phyloP scores from a whole-genome alignment of 768 basidiomycete species.

The Exidia glandulosa region DNA sequence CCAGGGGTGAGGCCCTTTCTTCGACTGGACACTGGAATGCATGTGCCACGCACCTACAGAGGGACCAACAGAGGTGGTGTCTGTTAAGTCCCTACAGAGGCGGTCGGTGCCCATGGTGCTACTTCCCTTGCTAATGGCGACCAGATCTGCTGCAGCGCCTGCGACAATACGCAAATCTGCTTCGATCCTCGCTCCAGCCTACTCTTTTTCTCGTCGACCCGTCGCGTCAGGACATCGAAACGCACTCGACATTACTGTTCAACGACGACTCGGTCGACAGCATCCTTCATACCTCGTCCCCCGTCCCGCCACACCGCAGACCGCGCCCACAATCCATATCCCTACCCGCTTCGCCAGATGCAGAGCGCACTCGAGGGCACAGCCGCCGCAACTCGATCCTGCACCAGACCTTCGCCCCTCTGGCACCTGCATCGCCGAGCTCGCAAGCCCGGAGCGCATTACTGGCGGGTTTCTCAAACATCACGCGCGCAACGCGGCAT shows the following conservation, averaged over 20 bases:
- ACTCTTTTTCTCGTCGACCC: constrained; percentile 88
- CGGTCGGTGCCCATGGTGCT: too few species aligned
- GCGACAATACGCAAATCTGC: constrained; percentile 63
- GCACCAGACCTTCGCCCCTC: constrained; percentile 53
- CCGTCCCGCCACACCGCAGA: constrained; percentile 72
- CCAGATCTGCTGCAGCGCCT: constrained; percentile 75
- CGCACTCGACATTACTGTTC: constrained; percentile 77
- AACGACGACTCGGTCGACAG: constrained; percentile 81
- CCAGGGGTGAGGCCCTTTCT: too few species aligned
- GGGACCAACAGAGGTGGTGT: too few species aligned
- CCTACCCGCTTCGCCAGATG: constrained; percentile 10
- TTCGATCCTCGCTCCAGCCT: constrained; percentile 79
- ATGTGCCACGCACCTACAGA: too few species aligned
- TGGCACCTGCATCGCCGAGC: constrained; percentile 34
- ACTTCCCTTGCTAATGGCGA: neutral
- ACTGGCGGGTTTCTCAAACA: constrained; percentile 87
- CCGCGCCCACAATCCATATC: constrained; percentile 48
- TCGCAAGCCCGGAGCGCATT: constrained; percentile 73
- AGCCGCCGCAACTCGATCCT: constrained; percentile 63
- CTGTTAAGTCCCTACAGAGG: too few species aligned
- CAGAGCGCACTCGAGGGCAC: constrained; percentile 19
- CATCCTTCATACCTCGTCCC: constrained; percentile 74
- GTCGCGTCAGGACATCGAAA: constrained; percentile 82
- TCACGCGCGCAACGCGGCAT: constrained; percentile 85
- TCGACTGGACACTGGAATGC: too few species aligned